Evolutionary conservation across 352 stramenopile genomes (phyloP), one percentile per base, ranked within the genome.

Genomic region (Globisporangium abappressorium): DNA sequence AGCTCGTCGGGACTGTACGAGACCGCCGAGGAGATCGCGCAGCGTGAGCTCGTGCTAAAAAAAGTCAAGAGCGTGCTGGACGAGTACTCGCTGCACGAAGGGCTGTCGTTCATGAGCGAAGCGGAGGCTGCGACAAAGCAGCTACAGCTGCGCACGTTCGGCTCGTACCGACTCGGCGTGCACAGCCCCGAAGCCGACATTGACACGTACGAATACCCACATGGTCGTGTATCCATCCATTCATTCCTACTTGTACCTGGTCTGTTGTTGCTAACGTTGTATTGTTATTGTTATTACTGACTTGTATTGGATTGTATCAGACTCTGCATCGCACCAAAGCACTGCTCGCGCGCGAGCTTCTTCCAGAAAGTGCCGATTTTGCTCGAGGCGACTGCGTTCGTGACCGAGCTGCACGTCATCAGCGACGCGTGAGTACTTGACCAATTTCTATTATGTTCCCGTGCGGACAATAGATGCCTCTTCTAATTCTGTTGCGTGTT

Each of bases 101-200:
- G 70, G 0, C 64, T 84, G 15, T 53, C 33, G 12, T 67, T 67
- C 49, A 87, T 79, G 73, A 84, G 66, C 46, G 82, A 95, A 63
- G 47, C 69, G 0, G 72, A 90, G 8, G 76, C 79, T 2, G 59
- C 70, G 7, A 54, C 49, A 22, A 85, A 72, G 66, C 65, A 71
- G 41, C 24, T 94, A 59, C 76, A 93, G 62, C 68, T 98, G 12
- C 81, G 89, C 43, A 97, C 91, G 3, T 99, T 98, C 79, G 97
- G 97, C 47, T 98, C 93, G 0, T 97, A 90, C 56, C 78, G 87
- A 6, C 82, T 98, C 3, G 84, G 85, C 24, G 90, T 97, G 3
- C 90, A 98, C 68, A 92, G 82, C 36, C 81, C 76, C 20, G 89
- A 97, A 15, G 87, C 89, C 1, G 89, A 96, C 65, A 96, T 96